Evolutionary conservation across 2,329 filamentous ascomycete species (phyloP).

Genomic region (Talaromyces funiculosus): DNA sequence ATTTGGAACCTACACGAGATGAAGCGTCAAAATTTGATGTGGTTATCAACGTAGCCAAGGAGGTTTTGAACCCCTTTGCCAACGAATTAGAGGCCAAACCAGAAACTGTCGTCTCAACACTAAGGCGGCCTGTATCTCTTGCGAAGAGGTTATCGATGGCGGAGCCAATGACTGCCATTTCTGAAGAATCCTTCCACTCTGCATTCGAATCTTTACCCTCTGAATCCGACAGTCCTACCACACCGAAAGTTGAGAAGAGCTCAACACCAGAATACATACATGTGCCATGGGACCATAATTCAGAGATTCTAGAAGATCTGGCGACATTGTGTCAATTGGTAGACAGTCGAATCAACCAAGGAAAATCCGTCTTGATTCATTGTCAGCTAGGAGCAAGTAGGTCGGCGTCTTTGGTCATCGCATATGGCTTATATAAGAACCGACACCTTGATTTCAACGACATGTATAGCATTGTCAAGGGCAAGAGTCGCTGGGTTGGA

Average conservation of each 20-base stretch:
- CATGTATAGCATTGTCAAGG: conserved; percentile 59
- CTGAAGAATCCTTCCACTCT: conserved; percentile 47
- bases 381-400: conserved; percentile 62
- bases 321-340: conserved; percentile 56
- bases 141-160: conserved; percentile 30
- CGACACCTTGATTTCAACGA: conserved; percentile 58
- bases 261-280: conserved; percentile 59
- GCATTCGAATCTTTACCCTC: conserved; percentile 38
- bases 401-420: conserved; percentile 61
- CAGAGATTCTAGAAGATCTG: conserved; percentile 60
- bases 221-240: conserved; percentile 25
- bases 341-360: conserved; percentile 52
- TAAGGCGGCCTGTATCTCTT: conserved; percentile 38
- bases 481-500: conserved; percentile 60
- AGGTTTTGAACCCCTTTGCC: conserved; percentile 56
- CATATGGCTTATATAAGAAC: conserved; percentile 61
- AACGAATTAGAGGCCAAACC: conserved; percentile 23
- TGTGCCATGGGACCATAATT: conserved; percentile 63
- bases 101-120: conserved; percentile 39
- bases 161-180: conserved; percentile 41
- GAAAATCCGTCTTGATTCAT: conserved; percentile 58
- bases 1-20: conserved; percentile 56
- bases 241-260: conserved; percentile 26
- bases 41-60: conserved; percentile 60
- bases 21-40: conserved; percentile 58